A percentile compares a stretch with the other conserved stretches of the same genome.
These are phyloP conservation scores for Blakeslea trispora DNA, from an alignment of 371 early-diverging fungal species.

Conservation along the genomic window DNA sequence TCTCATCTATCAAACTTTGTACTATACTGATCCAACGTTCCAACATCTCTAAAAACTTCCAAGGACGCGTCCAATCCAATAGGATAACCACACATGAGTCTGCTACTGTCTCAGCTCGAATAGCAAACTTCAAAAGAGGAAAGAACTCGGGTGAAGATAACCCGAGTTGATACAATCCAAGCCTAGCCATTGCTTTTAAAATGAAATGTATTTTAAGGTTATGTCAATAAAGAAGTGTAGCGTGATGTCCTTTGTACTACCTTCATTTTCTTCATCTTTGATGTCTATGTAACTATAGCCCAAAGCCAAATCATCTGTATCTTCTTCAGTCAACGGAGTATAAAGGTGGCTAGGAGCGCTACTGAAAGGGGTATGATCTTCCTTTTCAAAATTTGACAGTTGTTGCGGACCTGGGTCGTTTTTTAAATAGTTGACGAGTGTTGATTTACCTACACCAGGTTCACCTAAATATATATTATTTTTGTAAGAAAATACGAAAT, in stretches of 20 bases:
- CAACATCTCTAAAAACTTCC: slow-evolving; percentile 77
- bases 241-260: slow-evolving; percentile 34
- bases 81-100: slow-evolving; percentile 71
- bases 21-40: slow-evolving; percentile 76
- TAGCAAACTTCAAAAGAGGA: slow-evolving; percentile 68
- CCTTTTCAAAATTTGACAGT: slow-evolving; percentile 20
- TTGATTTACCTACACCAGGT: slow-evolving; percentile 69
- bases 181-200: slow-evolving; percentile 71
- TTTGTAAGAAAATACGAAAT: too few species aligned
- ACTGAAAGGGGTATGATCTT: slow-evolving; percentile 28
- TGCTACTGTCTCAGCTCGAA: slow-evolving; percentile 61
- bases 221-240: too few species aligned
- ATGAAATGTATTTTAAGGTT: too few species aligned
- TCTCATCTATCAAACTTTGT: slow-evolving; percentile 48
- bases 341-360: not conserved
- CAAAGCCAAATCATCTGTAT: slow-evolving; percentile 64
- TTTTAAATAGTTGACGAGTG: slow-evolving; percentile 63
- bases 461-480: slow-evolving; percentile 54
- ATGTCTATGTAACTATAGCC: slow-evolving; percentile 79
- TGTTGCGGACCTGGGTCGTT: slow-evolving; percentile 49
- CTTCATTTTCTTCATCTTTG: slow-evolving; percentile 76
- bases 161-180: slow-evolving; percentile 80
- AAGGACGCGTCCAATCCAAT: slow-evolving; percentile 89
- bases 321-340: slow-evolving; percentile 28
- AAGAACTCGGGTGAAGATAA: slow-evolving; percentile 66